phyloP scores from a whole-genome alignment of 2,329 filamentous ascomycete genomes.

The Paecilomyces formosus region DNA sequence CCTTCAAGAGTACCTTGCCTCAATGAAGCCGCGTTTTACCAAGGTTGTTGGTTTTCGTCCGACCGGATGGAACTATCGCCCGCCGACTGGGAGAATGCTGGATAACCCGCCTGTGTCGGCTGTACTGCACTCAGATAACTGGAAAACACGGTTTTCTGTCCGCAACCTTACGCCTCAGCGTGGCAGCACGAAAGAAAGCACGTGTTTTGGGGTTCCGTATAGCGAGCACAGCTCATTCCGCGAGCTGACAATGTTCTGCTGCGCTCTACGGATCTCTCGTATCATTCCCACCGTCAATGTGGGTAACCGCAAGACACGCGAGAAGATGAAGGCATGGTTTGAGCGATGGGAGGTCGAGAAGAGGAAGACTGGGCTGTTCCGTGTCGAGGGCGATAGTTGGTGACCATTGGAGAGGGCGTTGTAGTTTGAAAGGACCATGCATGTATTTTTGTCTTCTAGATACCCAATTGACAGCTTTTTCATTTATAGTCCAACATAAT shows the following conservation, averaged over 20 bases:
- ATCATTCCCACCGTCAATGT: slow-evolving; percentile 92
- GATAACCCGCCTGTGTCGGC: slow-evolving; percentile 57
- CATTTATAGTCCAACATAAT: background rate
- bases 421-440: background rate
- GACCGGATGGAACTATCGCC: slow-evolving; percentile 88
- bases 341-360: slow-evolving; percentile 57
- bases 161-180: slow-evolving; percentile 71
- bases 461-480: background rate
- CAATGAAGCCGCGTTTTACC: slow-evolving; percentile 72
- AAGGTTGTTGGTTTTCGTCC: slow-evolving; percentile 86
- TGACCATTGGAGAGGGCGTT: background rate
- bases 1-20: slow-evolving; percentile 75
- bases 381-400: slow-evolving; percentile 27
- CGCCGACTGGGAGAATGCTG: slow-evolving; percentile 55
- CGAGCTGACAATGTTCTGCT: slow-evolving; percentile 89
- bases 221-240: slow-evolving; percentile 93
- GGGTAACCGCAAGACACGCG: slow-evolving; percentile 55
- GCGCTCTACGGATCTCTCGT: slow-evolving; percentile 76
- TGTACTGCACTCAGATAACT: slow-evolving; percentile 60
- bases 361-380: slow-evolving; percentile 55
- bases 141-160: slow-evolving; percentile 67
- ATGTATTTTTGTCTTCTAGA: background rate
- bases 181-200: slow-evolving; percentile 72
- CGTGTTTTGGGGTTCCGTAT: slow-evolving; percentile 92
- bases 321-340: slow-evolving; percentile 60